Conservation (phyloP, 495 filamentous ascomycete genomes). For the Thermothielavioides terrestris region DNA sequence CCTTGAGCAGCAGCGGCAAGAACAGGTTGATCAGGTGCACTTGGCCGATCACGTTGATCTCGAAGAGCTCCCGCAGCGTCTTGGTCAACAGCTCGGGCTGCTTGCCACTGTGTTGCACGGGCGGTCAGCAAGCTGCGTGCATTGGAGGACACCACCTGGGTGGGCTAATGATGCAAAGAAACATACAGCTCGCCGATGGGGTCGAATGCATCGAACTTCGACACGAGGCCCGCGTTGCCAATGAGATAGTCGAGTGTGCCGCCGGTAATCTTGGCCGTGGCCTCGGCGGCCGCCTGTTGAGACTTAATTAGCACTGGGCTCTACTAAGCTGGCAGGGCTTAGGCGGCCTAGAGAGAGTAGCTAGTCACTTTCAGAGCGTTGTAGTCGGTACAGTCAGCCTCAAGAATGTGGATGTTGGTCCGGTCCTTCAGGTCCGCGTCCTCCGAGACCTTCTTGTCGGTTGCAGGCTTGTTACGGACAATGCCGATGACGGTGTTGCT, state of each 20-base stretch:
- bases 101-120: slow-evolving; percentile 16
- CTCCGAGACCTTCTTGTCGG: slow-evolving; percentile 17
- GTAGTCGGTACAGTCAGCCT: slow-evolving; percentile 27
- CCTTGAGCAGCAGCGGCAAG: slow-evolving; percentile 42
- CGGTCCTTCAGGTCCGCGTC: slow-evolving; percentile 15
- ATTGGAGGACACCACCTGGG: too few relatives aligned
- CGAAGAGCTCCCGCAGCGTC: slow-evolving; percentile 25
- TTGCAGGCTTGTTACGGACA: slow-evolving; percentile 27
- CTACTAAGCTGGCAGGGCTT: background rate
- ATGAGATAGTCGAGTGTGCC: slow-evolving; percentile 45
- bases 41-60: slow-evolving; percentile 41
- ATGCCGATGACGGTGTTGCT: slow-evolving; percentile 27
- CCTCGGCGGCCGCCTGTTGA: slow-evolving; percentile 21
- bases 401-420: slow-evolving; percentile 34
- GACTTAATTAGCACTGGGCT: background rate
- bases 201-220: slow-evolving; percentile 17
- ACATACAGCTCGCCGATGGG: slow-evolving; percentile 9
- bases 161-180: too few relatives aligned
- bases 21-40: slow-evolving; percentile 47
- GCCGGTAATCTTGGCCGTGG: slow-evolving; percentile 27
- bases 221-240: slow-evolving; percentile 39
- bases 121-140: background rate
- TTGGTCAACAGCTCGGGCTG: slow-evolving; percentile 19
- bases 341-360: background rate
- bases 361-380: background rate